Conservation (phyloP, 352 stramenopile genomes). For the Phytophthora cactorum region DNA sequence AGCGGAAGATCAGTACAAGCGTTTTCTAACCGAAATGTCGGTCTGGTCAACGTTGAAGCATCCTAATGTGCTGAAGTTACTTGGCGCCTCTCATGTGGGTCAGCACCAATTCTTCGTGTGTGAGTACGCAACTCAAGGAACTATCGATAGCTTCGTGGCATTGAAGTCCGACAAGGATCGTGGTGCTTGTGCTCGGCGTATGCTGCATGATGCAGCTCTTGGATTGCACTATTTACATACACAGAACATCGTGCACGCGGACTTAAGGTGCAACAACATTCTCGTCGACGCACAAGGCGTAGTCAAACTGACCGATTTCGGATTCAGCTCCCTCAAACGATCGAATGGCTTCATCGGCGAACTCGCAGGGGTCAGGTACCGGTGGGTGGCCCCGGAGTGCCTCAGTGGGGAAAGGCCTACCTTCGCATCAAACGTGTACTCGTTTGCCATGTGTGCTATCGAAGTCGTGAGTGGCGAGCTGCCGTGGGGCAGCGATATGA, state of each 20-base stretch:
- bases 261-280: conserved; percentile 40
- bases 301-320: conserved; percentile 40
- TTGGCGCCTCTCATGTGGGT: conserved; percentile 36
- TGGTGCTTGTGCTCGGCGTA: conserved; percentile 11
- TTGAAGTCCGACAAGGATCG: conserved; percentile 15
- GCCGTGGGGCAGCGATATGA: conserved; percentile 30
- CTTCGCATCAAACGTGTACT: conserved; percentile 48
- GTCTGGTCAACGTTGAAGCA: conserved; percentile 38
- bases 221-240: conserved; percentile 40
- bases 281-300: conserved; percentile 27
- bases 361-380: not conserved
- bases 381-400: conserved; percentile 42
- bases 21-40: conserved; percentile 30
- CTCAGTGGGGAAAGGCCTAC: conserved; percentile 18
- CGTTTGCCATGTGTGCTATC: conserved; percentile 46
- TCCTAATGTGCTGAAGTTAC: conserved; percentile 33
- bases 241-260: conserved; percentile 33
- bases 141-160: conserved; percentile 28
- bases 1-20: conserved; percentile 8
- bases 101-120: conserved; percentile 27
- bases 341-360: no score
- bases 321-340: conserved; percentile 23
- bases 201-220: conserved; percentile 33
- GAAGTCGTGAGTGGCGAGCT: conserved; percentile 33
- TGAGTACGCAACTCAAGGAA: conserved; percentile 28